Conservation (phyloP, 2,329 filamentous ascomycete species). For the Pseudodiploospora longispora region DNA sequence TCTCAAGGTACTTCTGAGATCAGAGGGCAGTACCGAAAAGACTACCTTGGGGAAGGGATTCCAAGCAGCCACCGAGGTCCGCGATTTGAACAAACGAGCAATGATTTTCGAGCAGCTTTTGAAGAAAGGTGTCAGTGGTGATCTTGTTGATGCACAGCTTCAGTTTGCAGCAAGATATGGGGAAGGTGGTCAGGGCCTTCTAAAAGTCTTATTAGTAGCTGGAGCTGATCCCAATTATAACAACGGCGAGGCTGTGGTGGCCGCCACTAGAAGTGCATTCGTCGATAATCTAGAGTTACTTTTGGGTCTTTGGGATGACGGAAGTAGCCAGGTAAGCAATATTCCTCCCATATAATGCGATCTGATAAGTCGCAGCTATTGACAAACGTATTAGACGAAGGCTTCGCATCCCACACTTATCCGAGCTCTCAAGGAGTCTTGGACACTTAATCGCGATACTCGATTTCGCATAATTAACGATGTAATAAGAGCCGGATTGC, state of each 20-base stretch:
- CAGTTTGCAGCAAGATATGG: conserved; percentile 45
- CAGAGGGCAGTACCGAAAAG: conserved; percentile 29
- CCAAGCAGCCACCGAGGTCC: conserved; percentile 45
- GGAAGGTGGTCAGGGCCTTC: conserved; percentile 37
- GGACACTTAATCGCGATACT: conserved; percentile 40
- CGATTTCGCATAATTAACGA: conserved; percentile 40
- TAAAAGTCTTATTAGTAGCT: conserved; percentile 41
- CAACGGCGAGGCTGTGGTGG: conserved; percentile 46
- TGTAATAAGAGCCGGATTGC: conserved; percentile 44
- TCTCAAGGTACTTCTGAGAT: conserved; percentile 40
- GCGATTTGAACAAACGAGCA: conserved; percentile 40
- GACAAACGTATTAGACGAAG: conserved; percentile 27
- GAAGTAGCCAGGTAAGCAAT: conserved; percentile 31
- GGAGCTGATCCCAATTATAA: conserved; percentile 50
- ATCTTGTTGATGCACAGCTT: conserved; percentile 45
- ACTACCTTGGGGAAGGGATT: conserved; percentile 42
- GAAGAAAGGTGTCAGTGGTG: conserved; percentile 39
- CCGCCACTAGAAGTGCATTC: conserved; percentile 44
- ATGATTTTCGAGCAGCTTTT: conserved; percentile 44
- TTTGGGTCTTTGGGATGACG: conserved; percentile 36
- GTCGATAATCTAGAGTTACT: conserved; percentile 43
- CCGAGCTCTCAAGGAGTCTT: conserved; percentile 44
- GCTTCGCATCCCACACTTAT: conserved; percentile 40
- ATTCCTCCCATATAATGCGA: not conserved
- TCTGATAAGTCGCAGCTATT: no score